Base-by-base conservation (phyloP, 495 filamentous ascomycete genomes). In the Staphylotrichum tortipilum region DNA sequence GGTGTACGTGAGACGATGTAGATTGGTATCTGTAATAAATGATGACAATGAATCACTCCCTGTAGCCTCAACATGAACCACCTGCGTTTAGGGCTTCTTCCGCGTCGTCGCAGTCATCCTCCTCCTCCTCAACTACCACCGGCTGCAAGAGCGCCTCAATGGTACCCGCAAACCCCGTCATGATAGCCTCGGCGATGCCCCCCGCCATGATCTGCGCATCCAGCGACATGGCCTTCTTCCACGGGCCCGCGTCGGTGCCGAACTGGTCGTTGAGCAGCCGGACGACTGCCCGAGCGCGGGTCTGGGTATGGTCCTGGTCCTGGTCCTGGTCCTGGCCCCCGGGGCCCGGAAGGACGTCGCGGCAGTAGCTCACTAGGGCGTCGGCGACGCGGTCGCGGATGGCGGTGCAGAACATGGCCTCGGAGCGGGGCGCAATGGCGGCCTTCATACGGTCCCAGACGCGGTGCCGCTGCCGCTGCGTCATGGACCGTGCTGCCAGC, bases 391-490 rank as follows among this genome's bases (percentile, higher is more conserved):
- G 14, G 23, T 48, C 50, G 15, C 26, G 36, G 3, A 57, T 45
- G 1, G 38, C 10, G 8, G n/a, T 28, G 40, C 54, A 53, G 35
- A 57, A 57, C 54, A 53, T 53, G 15, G 40, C 28, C 28, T 53
- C 24, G 10, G 50, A 30, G 11, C 39, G 44, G 4, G 45, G 50
- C 17, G 23, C 31, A 23, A 57, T 46, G n/a, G 45, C 54, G 17
- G 21, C 40, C 17, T 49, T 46, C 39, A 57, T 57, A 12, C 23
- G 3, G 18, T 47, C 34, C 46, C 36, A 40, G 7, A 47, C 47
- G 2, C 31, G 11, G n/a, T 51, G 23, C 1, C 53, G 42, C 29
- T 52, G 53, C 15, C 10, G 11, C 35, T 56, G 15, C 7, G 48
- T 52, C 49, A 56, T 24, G 12, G 35, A 47, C 22, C 36, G 24